Base-by-base conservation (phyloP, 768 basidiomycete species). In the Leucocoprinus leucothites region DNA sequence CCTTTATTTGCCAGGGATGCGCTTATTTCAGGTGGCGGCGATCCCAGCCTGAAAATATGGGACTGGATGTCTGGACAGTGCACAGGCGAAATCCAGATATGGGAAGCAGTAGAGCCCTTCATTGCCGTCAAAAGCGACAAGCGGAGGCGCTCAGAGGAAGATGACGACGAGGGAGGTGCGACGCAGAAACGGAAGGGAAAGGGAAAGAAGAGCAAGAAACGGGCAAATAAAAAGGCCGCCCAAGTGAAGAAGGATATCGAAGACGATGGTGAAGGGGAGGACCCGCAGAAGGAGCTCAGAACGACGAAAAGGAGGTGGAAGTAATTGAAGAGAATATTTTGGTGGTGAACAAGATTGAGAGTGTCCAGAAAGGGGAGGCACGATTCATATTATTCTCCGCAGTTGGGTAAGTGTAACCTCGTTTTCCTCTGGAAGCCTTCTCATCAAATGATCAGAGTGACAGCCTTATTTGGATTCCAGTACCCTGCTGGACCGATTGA, bases 11-110 rank as follows among this genome's bases (percentile, higher is more conserved):
- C 73, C 16, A 74, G 76, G 11, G 57, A 69, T 0, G 61, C 64
- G 26, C 74, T 99, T 21, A 75, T 98, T 8, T 94, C 93, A 0
- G 96, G 91, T 5, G 96, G 96, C 9, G 96, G 95, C 0, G 96
- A 98, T 62, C 73, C 80, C 0, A 71, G 76, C 51, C 67, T 96
- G 18, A 87, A 86, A 63, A 57, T 92, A 7, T 95, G 91, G 91
- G 80, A 91, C 58, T 91, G 88, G 85, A 79, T 85, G 69, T 72
- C 74, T 0, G 94, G 94, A 0, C 60, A 61, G 34, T 65, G 82
- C 35, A 67, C 77, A 34, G 71, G 73, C 26, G 78, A 84, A 36
- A 70, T 96, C 9, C 62, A 68, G 3, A 73, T 95, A 18, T 67
- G 69, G 55, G 67, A 75, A 6, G 62, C 65, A 0, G 75, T 84